Conservation (phyloP, 306 rosid species). For the Glycine soja region DNA sequence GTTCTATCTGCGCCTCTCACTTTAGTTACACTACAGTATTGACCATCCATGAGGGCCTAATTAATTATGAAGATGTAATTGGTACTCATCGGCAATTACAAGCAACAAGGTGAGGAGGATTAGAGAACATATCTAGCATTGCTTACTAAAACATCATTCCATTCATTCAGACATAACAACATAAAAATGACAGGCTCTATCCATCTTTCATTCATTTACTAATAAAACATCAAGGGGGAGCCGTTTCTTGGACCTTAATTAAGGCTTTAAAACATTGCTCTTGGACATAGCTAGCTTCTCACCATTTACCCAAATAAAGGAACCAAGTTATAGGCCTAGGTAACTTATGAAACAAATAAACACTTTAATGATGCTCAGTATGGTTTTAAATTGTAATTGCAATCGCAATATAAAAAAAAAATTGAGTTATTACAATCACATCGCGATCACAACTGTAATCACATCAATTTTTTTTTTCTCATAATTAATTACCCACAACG, state of each 20-base stretch:
- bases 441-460: too few species aligned
- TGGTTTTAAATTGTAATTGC: too few species aligned
- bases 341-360: conserved; percentile 39
- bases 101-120: conserved; percentile 27
- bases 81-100: conserved; percentile 33
- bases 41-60: conserved; percentile 26
- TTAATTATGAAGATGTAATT: conserved; percentile 1
- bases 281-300: conserved; percentile 5
- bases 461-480: too few species aligned
- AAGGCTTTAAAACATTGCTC: conserved; percentile 25
- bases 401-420: too few species aligned
- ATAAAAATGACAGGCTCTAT: conserved; percentile 9
- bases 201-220: background rate
- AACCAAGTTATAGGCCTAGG: background rate
- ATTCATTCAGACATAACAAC: background rate
- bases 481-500: too few species aligned
- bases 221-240: background rate
- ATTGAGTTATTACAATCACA: too few species aligned
- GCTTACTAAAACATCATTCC: conserved; percentile 19
- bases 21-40: conserved; percentile 9
- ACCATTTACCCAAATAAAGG: background rate
- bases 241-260: background rate
- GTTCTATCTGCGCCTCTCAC: background rate
- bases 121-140: conserved; percentile 7
- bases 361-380: background rate